Evolutionary conservation across 768 basidiomycete genomes (phyloP).

Genomic region (Butyriboletus loyo): DNA sequence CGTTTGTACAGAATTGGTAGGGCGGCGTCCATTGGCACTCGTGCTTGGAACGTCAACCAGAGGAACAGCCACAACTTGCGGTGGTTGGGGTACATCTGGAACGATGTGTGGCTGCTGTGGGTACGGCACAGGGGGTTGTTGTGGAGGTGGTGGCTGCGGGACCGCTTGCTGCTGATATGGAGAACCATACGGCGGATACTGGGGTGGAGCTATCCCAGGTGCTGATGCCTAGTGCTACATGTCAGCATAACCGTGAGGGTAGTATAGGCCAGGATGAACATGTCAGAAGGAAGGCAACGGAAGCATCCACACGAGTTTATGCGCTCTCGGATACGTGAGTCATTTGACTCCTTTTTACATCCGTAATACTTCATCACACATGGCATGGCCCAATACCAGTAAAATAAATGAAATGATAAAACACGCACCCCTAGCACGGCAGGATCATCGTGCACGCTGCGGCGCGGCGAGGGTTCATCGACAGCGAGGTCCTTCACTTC

Average conservation of each 20-base stretch:
- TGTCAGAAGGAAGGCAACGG: conserved; percentile 65
- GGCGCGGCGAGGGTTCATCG: conserved; percentile 57
- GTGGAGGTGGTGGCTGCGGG: conserved; percentile 30
- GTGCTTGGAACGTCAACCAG: conserved; percentile 24
- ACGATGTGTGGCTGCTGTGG: conserved; percentile 27
- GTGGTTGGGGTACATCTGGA: conserved; percentile 25
- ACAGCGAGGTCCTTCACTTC: conserved; percentile 89
- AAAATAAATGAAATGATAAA: not conserved
- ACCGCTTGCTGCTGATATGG: conserved; percentile 33
- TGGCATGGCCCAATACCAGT: conserved; percentile 2
- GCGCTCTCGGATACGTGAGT: conserved; percentile 43
- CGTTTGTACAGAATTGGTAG: conserved; percentile 56
- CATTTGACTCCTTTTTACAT: conserved; percentile 38
- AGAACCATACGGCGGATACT: conserved; percentile 28
- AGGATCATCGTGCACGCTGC: conserved; percentile 79
- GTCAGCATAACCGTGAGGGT: conserved; percentile 8
- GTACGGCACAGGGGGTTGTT: conserved; percentile 28
- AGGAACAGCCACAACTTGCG: conserved; percentile 17
- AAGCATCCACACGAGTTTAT: conserved; percentile 47
- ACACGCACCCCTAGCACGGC: conserved; percentile 74
- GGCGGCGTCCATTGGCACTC: conserved; percentile 29
- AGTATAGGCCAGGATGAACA: not conserved
- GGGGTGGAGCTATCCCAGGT: conserved; percentile 35
- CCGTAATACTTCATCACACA: conserved; percentile 44
- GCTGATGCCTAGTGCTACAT: conserved; percentile 44